Conservation (phyloP, 2,329 filamentous ascomycete species). For the Triangularia setosa region DNA sequence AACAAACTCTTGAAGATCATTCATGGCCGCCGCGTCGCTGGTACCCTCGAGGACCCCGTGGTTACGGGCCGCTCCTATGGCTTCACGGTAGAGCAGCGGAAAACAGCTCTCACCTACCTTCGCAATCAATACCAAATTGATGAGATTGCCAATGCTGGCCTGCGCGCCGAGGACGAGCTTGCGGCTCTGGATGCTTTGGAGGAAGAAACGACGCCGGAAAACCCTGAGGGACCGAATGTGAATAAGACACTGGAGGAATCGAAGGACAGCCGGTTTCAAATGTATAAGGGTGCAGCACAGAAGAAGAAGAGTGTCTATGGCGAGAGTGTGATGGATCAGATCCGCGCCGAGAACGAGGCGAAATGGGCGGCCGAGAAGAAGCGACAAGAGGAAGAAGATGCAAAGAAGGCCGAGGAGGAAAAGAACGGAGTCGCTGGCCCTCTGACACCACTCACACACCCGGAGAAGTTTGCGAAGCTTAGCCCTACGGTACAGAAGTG, state of each 20-base stretch:
- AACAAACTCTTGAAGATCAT: slow-evolving; percentile 56
- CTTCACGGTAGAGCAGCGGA: slow-evolving; percentile 41
- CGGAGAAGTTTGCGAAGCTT: slow-evolving; percentile 34
- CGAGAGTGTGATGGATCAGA: slow-evolving; percentile 51
- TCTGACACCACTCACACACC: slow-evolving; percentile 37
- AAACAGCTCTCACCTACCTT: slow-evolving; percentile 51
- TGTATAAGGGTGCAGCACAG: slow-evolving; percentile 29
- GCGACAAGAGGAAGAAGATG: slow-evolving; percentile 23
- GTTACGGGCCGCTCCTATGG: slow-evolving; percentile 45
- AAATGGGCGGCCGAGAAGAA: slow-evolving; percentile 43
- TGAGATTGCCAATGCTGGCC: slow-evolving; percentile 57
- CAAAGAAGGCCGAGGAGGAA: slow-evolving; percentile 38
- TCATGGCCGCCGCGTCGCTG: slow-evolving; percentile 61
- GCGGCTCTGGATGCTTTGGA: slow-evolving; percentile 42
- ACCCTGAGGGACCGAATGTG: slow-evolving; percentile 7
- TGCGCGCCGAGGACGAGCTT: slow-evolving; percentile 61
- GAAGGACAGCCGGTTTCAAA: slow-evolving; percentile 26
- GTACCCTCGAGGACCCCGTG: slow-evolving; percentile 57
- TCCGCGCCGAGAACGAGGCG: slow-evolving; percentile 51
- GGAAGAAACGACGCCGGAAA: slow-evolving; percentile 11
- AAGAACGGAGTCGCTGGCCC: slow-evolving; percentile 39
- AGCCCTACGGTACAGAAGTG: slow-evolving; percentile 41
- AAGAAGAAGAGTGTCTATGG: slow-evolving; percentile 47
- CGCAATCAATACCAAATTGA: slow-evolving; percentile 53
- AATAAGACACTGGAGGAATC: slow-evolving; percentile 8